Conservation (phyloP, 331 rosid genomes). For the Cucumis variabilis region DNA sequence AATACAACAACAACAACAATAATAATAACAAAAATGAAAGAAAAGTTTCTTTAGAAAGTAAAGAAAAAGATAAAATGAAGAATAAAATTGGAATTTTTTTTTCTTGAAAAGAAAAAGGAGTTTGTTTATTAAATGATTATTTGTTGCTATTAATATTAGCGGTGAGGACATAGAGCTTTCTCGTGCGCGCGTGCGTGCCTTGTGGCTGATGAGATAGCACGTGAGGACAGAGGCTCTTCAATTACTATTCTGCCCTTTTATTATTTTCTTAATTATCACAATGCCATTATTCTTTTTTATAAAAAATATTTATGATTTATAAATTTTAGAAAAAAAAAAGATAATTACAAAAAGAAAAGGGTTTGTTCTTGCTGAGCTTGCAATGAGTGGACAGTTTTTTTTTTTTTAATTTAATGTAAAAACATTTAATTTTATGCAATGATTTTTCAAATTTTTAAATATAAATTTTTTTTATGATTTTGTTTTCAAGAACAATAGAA, state of each 20-base stretch:
- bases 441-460: no score
- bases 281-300: not conserved
- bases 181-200: constrained; percentile 26
- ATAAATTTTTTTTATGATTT: no score
- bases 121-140: not conserved
- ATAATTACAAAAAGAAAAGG: not conserved
- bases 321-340: not conserved
- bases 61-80: no score
- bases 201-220: constrained; percentile 15
- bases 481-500: no score
- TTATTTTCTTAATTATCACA: not conserved
- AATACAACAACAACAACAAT: not conserved
- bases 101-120: no score
- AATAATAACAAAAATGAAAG: not conserved
- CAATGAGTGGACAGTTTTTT: not conserved
- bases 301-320: not conserved
- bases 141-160: not conserved
- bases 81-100: not conserved
- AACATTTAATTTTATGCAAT: no score
- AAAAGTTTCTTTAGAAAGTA: not conserved
- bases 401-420: not conserved
- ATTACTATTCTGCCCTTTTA: not conserved
- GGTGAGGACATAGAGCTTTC: constrained; percentile 29
- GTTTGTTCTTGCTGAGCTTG: constrained; percentile 9
- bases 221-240: not conserved